Conservation (phyloP, 805 yeast genomes). For the Candida incommunis region DNA sequence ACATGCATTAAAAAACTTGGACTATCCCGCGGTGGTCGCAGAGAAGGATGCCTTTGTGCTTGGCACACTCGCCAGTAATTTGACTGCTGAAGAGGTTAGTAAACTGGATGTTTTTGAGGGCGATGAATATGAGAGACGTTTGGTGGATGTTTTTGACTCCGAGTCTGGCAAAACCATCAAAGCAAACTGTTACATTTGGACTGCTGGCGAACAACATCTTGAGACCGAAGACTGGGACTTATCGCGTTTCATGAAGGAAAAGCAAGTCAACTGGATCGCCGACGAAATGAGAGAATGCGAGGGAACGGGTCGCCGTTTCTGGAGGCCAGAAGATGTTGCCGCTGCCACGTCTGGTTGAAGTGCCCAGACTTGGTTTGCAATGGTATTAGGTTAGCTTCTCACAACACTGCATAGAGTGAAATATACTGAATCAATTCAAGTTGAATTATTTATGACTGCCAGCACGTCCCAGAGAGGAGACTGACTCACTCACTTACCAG, state of each 20-base stretch:
- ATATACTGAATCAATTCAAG: too few species aligned
- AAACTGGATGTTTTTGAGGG: neutral
- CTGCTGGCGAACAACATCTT: neutral
- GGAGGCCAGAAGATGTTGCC: too few species aligned
- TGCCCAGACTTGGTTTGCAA: too few species aligned
- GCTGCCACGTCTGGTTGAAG: too few species aligned
- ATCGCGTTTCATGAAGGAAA: neutral
- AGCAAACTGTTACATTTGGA: neutral
- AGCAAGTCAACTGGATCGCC: constrained; percentile 1
- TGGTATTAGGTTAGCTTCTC: too few species aligned
- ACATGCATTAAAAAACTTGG: neutral
- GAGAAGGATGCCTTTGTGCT: neutral
- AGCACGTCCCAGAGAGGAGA: too few species aligned
- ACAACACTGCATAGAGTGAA: too few species aligned
- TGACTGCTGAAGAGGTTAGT: neutral
- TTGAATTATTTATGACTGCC: too few species aligned
- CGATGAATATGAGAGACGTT: neutral
- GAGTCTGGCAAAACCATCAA: neutral
- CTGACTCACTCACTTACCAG: too few species aligned
- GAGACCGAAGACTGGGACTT: neutral
- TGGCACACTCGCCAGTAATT: neutral
- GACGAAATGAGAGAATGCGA: neutral
- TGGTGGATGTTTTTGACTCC: neutral
- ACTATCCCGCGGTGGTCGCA: neutral
- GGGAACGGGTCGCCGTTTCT: neutral